These are phyloP conservation scores for Trichophyton benhamiae DNA, from an alignment of 2,329 filamentous ascomycete genomes.

Conservation along the genomic window DNA sequence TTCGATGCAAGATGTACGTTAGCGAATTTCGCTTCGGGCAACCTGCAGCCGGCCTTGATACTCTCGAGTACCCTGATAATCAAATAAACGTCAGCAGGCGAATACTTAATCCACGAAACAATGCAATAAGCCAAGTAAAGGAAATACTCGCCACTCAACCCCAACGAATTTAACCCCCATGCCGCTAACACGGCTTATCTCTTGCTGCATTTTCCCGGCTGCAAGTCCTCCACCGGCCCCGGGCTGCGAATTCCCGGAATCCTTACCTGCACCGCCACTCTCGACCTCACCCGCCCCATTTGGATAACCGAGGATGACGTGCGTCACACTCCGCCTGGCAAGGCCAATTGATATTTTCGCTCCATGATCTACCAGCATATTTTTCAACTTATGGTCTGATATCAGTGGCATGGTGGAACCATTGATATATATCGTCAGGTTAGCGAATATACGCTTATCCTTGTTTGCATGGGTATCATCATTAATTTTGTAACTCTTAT, in stretches of 20 bases:
- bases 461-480: neutral
- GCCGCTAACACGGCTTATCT: constrained; percentile 56
- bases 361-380: constrained; percentile 61
- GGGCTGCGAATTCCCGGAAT: neutral
- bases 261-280: neutral
- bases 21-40: constrained; percentile 62
- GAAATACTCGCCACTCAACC: constrained; percentile 57
- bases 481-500: constrained; percentile 16
- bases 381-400: constrained; percentile 78
- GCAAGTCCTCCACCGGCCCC: constrained; percentile 65
- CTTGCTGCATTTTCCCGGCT: constrained; percentile 66
- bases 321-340: constrained; percentile 62
- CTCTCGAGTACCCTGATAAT: constrained; percentile 65
- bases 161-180: constrained; percentile 65
- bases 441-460: constrained; percentile 48
- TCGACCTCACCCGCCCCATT: constrained; percentile 18
- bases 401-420: constrained; percentile 70
- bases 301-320: constrained; percentile 65
- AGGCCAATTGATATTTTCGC: constrained; percentile 59
- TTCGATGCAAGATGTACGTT: constrained; percentile 49
- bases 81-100: constrained; percentile 15
- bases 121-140: constrained; percentile 5
- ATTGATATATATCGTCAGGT: constrained; percentile 71
- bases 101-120: neutral
- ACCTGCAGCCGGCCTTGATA: constrained; percentile 58